Percentiles rank a stretch among this genome's conserved stretches.
Evolutionary conservation across 2,329 filamentous ascomycete species (phyloP).

Genomic region (Xylariomycetidae sp.): DNA sequence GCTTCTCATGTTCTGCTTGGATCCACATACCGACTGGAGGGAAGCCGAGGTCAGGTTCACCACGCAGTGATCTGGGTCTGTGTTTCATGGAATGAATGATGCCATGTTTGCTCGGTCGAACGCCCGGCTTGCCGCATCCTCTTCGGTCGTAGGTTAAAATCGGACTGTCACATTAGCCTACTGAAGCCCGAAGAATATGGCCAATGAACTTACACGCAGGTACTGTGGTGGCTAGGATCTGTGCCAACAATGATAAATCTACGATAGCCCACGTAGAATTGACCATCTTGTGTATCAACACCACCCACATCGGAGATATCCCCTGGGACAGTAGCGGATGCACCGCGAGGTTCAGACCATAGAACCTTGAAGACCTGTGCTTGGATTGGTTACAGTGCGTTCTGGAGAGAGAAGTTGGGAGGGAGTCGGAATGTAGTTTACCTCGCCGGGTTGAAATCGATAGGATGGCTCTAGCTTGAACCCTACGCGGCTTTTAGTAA

Average conservation of each 20-base stretch:
- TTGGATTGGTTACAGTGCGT: constrained; percentile 3
- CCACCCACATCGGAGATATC: constrained; percentile 20
- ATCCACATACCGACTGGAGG: constrained; percentile 39
- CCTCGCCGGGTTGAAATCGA: constrained; percentile 25
- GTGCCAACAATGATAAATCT: constrained; percentile 50
- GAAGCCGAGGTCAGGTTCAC: constrained; percentile 45
- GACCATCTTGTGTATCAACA: constrained; percentile 26
- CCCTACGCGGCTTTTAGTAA: constrained; percentile 18
- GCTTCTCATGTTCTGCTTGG: constrained; percentile 35
- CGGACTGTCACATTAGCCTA: constrained; percentile 32
- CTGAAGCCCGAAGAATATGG: not conserved
- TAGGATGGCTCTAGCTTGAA: constrained; percentile 21
- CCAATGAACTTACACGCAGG: constrained; percentile 45
- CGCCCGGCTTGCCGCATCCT: constrained; percentile 47
- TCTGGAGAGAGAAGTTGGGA: not conserved
- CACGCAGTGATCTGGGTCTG: constrained; percentile 27
- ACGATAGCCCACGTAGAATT: constrained; percentile 44
- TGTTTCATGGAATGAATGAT: constrained; percentile 37
- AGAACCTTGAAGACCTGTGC: constrained; percentile 48
- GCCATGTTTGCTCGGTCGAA: constrained; percentile 47
- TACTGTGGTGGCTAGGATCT: constrained; percentile 47
- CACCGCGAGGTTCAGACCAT: constrained; percentile 49
- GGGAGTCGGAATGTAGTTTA: constrained; percentile 7
- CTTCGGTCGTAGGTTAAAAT: constrained; percentile 50
- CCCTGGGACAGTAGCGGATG: too few species aligned